phyloP scores from a whole-genome alignment of 1,284 basidiomycete species.

The Coniferiporia weirii region DNA sequence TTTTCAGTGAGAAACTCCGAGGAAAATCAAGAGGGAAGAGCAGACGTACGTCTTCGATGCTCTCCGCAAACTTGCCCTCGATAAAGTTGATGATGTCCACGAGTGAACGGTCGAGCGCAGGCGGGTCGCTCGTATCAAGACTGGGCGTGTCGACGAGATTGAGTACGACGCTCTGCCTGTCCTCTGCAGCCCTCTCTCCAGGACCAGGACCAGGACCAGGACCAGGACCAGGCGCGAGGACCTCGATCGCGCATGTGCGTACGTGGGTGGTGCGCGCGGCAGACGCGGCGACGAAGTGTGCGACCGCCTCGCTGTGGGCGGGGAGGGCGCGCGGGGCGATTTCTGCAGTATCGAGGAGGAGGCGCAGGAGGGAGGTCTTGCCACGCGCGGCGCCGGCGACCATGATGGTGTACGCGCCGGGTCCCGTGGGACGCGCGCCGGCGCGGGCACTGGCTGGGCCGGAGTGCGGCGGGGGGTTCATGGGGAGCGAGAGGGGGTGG shows the following conservation, averaged over 20 bases:
- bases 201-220: constrained; percentile 3
- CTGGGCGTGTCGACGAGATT: constrained; percentile 19
- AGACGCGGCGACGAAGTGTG: background rate
- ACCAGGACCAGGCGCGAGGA: constrained; percentile 2
- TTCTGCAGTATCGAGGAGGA: constrained; percentile 20
- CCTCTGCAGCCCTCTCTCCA: background rate
- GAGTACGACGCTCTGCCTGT: constrained; percentile 20
- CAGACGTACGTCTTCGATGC: constrained; percentile 17
- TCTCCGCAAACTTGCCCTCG: constrained; percentile 18
- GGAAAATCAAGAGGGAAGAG: background rate
- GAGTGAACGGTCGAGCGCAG: constrained; percentile 23
- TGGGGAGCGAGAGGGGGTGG: background rate
- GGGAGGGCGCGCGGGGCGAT: constrained; percentile 9
- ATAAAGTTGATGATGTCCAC: constrained; percentile 22
- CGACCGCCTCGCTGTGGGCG: background rate
- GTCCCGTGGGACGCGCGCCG: background rate
- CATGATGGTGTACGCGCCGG: constrained; percentile 15
- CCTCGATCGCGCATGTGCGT: constrained; percentile 10
- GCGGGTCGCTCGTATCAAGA: constrained; percentile 12
- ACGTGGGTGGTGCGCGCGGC: background rate
- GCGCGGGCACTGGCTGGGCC: too few species aligned
- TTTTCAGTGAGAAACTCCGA: background rate
- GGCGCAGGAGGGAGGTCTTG: constrained; percentile 22
- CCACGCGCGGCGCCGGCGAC: constrained; percentile 25
- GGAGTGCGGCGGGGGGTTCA: too few species aligned